Evolutionary conservation across 1,284 basidiomycete genomes (phyloP).

Genomic region (Trichosporon faecale): DNA sequence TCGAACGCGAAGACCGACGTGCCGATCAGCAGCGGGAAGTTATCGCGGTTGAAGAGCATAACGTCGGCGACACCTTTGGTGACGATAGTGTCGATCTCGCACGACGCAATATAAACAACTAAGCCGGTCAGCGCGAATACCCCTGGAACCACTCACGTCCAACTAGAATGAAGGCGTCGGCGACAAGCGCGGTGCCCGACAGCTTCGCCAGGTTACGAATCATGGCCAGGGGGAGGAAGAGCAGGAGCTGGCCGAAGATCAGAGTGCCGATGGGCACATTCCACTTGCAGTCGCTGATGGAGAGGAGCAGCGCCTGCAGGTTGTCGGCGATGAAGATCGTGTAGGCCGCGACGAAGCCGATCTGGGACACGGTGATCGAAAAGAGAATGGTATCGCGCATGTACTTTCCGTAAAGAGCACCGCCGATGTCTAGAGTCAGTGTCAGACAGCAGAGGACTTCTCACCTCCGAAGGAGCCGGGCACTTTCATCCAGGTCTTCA

Average conservation of each 20-base stretch:
- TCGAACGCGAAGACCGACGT: constrained; percentile 99
- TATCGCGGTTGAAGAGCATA: constrained; percentile 78
- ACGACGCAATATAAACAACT: constrained; percentile 77
- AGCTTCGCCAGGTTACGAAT: constrained; percentile 88
- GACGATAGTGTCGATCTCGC: constrained; percentile 68
- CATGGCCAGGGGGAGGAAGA: constrained; percentile 84
- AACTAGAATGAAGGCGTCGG: constrained; percentile 91
- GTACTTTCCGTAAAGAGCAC: constrained; percentile 83
- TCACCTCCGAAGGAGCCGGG: constrained; percentile 88
- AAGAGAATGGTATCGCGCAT: constrained; percentile 86
- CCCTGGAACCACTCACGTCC: constrained; percentile 59
- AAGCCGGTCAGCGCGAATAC: constrained; percentile 13
- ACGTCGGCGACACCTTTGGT: constrained; percentile 74
- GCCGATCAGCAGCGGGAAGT: constrained; percentile 89
- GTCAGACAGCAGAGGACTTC: constrained; percentile 27
- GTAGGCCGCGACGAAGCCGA: constrained; percentile 70
- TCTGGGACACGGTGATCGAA: constrained; percentile 85
- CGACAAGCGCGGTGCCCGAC: constrained; percentile 84
- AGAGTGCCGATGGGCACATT: constrained; percentile 71
- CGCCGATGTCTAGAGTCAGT: constrained; percentile 71
- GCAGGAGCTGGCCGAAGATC: constrained; percentile 75
- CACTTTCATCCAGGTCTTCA: constrained; percentile 83
- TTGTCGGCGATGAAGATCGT: constrained; percentile 96
- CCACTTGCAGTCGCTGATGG: constrained; percentile 73
- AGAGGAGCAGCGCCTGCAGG: constrained; percentile 80